Base-by-base conservation (phyloP, 345 rosid genomes). In the Carallia pectinifolia region DNA sequence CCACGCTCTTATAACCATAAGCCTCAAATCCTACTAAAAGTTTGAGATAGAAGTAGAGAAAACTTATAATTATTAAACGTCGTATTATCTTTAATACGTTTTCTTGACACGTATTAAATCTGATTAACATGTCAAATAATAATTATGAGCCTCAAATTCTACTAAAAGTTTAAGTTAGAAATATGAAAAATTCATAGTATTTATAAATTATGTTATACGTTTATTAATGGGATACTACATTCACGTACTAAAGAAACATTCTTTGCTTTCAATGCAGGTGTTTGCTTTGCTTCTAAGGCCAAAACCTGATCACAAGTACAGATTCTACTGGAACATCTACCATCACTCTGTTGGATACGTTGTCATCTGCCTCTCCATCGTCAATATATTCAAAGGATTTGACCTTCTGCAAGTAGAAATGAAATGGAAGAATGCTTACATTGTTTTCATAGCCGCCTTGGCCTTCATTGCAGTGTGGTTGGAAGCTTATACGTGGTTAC, bases 271-370 rank as follows among this genome's bases (percentile, higher is more conserved):
- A 47, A 23, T 70, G 18, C 61, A 88, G 98, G 87, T 85, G 59
- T 83, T 86, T 66, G 97, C 97, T 5, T 69, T 92, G 88, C 85
- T 95, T 73, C 75, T 95, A 52, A 86, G 97, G 89, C 99, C 97
- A 71, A 90, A 85, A 71, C 86, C 90, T 70, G 92, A 87, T 61
- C 97, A 92, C 85, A 92, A 90, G 66, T 79, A 71, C 77, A 90
- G 97, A 72, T 53, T 80, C 67, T 86, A 83, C 87, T 92, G 98
- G 98, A 95, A 90, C 76, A 72, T 86, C 23, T 95, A 92, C 85
- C 99, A 95, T 72, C 97, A 87, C 62, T 29, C 81, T 0, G 77
- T 85, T 36, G 99, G 98, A 27, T 92, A 89, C 80, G 38, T 76
- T 0, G 75, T 85, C 58, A 89, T 92, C 66, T 67, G 80, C 68